These are phyloP conservation scores for Marasmius tenuissimus DNA, from an alignment of 1,284 basidiomycete genomes.

Conservation along the genomic window DNA sequence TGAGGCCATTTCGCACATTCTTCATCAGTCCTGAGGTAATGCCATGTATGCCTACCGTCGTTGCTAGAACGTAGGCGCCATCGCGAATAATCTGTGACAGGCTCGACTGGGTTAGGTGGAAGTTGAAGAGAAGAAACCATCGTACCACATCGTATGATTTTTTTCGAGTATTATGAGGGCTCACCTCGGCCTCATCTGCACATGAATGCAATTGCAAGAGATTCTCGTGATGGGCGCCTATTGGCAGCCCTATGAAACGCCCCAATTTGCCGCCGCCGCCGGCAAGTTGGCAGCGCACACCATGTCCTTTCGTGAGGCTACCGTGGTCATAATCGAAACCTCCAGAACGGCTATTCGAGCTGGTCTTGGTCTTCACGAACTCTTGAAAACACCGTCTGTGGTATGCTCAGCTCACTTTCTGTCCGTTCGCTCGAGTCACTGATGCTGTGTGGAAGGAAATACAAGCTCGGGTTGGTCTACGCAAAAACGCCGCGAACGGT, in stretches of 20 bases:
- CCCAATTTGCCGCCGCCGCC: too few species aligned
- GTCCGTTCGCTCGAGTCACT: slow-evolving; percentile 6
- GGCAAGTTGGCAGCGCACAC: too few species aligned
- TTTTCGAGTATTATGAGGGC: neutral
- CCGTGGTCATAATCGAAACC: slow-evolving; percentile 80
- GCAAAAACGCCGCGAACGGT: slow-evolving; percentile 37
- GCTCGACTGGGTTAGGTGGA: slow-evolving; percentile 19
- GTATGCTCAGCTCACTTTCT: slow-evolving; percentile 44
- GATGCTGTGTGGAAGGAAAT: slow-evolving; percentile 60
- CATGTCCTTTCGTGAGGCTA: slow-evolving; percentile 79
- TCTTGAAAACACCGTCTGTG: slow-evolving; percentile 72
- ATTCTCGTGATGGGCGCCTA: too few species aligned
- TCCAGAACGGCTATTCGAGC: slow-evolving; percentile 71
- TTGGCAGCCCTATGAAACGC: too few species aligned
- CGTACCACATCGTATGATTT: neutral
- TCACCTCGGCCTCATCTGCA: too few species aligned
- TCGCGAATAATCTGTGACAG: slow-evolving; percentile 76
- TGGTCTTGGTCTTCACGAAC: slow-evolving; percentile 79
- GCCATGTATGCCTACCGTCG: slow-evolving; percentile 89
- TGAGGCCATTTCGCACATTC: slow-evolving; percentile 71
- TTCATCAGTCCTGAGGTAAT: slow-evolving; percentile 73
- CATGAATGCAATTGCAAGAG: too few species aligned
- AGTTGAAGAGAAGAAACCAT: neutral
- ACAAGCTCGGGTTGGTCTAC: slow-evolving; percentile 72
- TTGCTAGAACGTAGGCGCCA: slow-evolving; percentile 85